Percentiles rank a stretch among this genome's conserved stretches.
Conservation (phyloP, 163 green algal species). For the Chlorella variabilis region DNA sequence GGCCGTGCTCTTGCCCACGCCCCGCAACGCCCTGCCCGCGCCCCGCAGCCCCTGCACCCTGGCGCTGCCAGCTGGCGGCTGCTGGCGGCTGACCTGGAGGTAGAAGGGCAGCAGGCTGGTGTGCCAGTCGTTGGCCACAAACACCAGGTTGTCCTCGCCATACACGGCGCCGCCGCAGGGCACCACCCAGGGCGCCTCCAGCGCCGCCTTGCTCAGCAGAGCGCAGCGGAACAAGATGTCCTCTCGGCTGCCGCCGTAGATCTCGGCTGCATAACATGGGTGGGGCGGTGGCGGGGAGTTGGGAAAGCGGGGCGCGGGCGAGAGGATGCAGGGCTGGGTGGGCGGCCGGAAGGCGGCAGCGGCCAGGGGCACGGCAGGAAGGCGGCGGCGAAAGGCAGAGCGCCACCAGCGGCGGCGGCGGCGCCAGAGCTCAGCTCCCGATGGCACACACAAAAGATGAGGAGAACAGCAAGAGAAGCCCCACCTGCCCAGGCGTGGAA, state of each 20-base stretch:
- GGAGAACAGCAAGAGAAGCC: not conserved
- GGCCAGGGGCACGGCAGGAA: not conserved
- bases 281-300: not conserved
- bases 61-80: no score
- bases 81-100: conserved; percentile 72
- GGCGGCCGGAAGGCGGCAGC: not conserved
- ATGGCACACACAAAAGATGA: not conserved
- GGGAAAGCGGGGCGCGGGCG: not conserved
- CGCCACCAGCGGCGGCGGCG: no score
- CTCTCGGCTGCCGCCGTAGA: conserved; percentile 87
- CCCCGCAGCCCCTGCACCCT: no score
- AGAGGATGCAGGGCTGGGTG: not conserved
- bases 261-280: conserved; percentile 61
- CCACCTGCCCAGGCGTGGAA: conserved; percentile 71
- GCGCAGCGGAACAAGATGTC: conserved; percentile 76
- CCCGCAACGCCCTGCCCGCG: no score
- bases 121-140: conserved; percentile 98
- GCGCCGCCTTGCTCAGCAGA: conserved; percentile 87
- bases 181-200: conserved; percentile 90
- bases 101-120: conserved; percentile 67
- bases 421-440: no score
- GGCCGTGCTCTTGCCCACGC: no score
- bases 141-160: conserved; percentile 93
- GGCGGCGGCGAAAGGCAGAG: not conserved
- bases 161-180: conserved; percentile 90